Percentiles rank a stretch among this genome's conserved stretches.
phyloP scores from a whole-genome alignment of 805 yeast genomes.

The Ogataea henricii region DNA sequence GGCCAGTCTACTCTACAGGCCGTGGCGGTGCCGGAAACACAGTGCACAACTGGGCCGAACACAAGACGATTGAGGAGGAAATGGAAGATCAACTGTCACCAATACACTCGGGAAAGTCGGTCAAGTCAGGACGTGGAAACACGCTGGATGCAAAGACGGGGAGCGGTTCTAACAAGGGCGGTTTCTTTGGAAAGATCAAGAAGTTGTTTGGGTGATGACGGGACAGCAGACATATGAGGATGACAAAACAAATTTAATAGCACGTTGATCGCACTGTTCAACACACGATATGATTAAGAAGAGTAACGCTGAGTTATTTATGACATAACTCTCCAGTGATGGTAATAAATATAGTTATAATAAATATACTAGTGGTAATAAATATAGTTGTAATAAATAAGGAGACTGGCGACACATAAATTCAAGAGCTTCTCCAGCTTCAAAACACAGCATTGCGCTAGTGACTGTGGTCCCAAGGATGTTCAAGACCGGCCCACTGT shows the following conservation, averaged over 20 bases:
- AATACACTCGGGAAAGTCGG: constrained; percentile 24
- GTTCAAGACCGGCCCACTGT: constrained; percentile 54
- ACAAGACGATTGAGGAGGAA: constrained; percentile 41
- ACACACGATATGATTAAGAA: background rate
- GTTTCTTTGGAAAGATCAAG: constrained; percentile 22
- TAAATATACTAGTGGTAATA: background rate
- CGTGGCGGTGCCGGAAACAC: constrained; percentile 62
- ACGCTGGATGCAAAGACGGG: background rate
- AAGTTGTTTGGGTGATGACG: constrained; percentile 18
- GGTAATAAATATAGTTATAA: background rate
- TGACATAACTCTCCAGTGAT: background rate
- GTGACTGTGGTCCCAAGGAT: constrained; percentile 43
- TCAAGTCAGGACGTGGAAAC: background rate
- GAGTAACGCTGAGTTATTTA: background rate
- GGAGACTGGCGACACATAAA: background rate
- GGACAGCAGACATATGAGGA: background rate
- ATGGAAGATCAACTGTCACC: constrained; percentile 46
- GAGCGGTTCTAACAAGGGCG: constrained; percentile 4
- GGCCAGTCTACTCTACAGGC: constrained; percentile 50
- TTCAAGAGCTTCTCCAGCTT: background rate
- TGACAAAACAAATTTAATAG: background rate
- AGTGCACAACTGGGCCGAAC: constrained; percentile 41
- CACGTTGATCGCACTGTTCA: background rate
- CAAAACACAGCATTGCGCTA: background rate
- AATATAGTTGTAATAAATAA: constrained; percentile 7